Conservation (phyloP, 2,329 filamentous ascomycete species). For the Calonectria pteridis region DNA sequence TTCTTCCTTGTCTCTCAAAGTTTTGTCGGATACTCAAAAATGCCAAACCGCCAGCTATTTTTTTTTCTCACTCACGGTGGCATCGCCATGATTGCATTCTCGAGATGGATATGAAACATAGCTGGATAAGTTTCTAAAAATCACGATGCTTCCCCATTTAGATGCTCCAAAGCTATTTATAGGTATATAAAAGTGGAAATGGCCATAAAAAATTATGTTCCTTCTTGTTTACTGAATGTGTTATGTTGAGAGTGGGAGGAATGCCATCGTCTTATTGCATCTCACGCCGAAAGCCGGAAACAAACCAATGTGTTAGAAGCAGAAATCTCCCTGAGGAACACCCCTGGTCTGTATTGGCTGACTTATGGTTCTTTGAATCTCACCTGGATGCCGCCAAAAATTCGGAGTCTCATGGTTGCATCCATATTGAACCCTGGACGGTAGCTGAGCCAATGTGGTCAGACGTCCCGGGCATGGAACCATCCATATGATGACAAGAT, state of each 20-base stretch:
- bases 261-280: neutral
- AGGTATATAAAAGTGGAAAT: neutral
- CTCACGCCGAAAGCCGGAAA: neutral
- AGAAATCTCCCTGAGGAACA: neutral
- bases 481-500: neutral
- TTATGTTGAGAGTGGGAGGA: neutral
- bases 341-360: neutral
- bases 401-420: neutral
- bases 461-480: neutral
- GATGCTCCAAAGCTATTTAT: neutral
- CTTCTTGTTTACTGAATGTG: neutral
- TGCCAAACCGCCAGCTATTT: neutral
- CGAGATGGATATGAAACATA: neutral
- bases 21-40: neutral
- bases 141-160: neutral
- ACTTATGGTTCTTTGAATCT: neutral
- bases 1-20: neutral
- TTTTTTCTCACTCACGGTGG: too few species aligned
- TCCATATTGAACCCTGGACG: neutral
- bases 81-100: neutral
- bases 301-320: neutral
- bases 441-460: neutral
- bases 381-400: neutral
- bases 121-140: neutral
- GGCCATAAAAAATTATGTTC: neutral